Evolutionary conservation across 2,329 filamentous ascomycete genomes (phyloP).

Genomic region (Pseudogymnoascus sp.): DNA sequence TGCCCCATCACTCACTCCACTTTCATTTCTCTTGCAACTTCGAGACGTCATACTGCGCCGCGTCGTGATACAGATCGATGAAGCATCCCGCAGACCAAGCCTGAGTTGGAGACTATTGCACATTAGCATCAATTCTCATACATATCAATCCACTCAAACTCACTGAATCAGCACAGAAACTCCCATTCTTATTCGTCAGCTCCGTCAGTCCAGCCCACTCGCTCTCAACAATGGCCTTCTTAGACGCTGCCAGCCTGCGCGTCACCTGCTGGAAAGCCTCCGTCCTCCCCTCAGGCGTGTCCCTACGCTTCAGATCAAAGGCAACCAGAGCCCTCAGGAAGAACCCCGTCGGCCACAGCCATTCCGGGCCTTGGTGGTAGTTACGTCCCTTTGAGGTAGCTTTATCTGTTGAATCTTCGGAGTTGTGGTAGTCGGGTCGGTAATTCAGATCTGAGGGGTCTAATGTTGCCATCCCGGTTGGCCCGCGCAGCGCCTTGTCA

Average conservation of each 20-base stretch:
- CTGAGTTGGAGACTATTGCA: constrained; percentile 76
- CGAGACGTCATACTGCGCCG: constrained; percentile 37
- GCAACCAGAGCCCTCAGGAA: constrained; percentile 86
- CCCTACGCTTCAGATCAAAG: constrained; percentile 73
- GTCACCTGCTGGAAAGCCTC: constrained; percentile 96
- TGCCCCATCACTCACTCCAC: not conserved
- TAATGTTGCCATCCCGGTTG: constrained; percentile 90
- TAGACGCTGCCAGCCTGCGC: constrained; percentile 71
- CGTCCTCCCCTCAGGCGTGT: constrained; percentile 58
- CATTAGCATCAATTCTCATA: constrained; percentile 25
- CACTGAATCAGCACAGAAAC: constrained; percentile 80
- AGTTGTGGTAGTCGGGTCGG: constrained; percentile 88
- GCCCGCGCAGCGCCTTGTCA: constrained; percentile 73
- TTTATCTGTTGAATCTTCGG: constrained; percentile 86
- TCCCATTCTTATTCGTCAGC: constrained; percentile 83
- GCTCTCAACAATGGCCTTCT: constrained; percentile 71
- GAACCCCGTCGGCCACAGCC: constrained; percentile 95
- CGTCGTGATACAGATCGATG: constrained; percentile 94
- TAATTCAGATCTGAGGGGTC: constrained; percentile 92
- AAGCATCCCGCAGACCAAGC: constrained; percentile 93
- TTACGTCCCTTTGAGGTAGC: constrained; percentile 89
- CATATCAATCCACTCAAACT: constrained; percentile 33
- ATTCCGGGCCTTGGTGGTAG: constrained; percentile 97
- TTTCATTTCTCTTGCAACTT: not conserved
- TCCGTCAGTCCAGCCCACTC: constrained; percentile 89